phyloP scores from a whole-genome alignment of 2,329 filamentous ascomycete genomes.

The Cordyceps javanica region DNA sequence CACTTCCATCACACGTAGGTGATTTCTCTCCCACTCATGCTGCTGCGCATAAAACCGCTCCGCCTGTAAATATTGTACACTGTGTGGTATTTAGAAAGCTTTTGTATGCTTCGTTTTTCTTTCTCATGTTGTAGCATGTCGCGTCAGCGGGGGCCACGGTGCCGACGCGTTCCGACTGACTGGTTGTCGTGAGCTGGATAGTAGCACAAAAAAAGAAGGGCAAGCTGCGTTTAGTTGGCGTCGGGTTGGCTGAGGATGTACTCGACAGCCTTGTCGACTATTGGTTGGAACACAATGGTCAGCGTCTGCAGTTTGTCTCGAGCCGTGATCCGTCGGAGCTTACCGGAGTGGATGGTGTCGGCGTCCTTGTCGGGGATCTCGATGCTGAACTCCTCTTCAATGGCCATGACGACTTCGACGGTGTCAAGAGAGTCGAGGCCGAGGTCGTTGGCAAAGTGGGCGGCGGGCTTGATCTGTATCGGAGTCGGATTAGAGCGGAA shows the following conservation, averaged over 20 bases:
- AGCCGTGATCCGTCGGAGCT: conserved; percentile 24
- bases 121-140: background rate
- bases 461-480: conserved; percentile 66
- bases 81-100: conserved; percentile 5
- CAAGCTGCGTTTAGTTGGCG: conserved; percentile 53
- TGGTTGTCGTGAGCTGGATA: background rate
- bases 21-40: conserved; percentile 54
- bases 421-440: conserved; percentile 96
- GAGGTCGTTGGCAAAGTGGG: conserved; percentile 96
- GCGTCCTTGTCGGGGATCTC: conserved; percentile 98
- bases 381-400: conserved; percentile 90
- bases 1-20: background rate
- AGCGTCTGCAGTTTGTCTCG: background rate
- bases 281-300: conserved; percentile 7
- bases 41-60: conserved; percentile 70
- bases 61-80: conserved; percentile 56
- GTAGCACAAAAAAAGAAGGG: background rate
- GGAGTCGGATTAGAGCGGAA: conserved; percentile 15
- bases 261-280: conserved; percentile 89
- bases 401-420: conserved; percentile 99
- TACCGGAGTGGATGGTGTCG: conserved; percentile 89
- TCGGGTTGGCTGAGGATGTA: conserved; percentile 93
- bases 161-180: too few species aligned
- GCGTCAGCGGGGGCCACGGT: too few species aligned
- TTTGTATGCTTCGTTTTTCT: background rate